Base-by-base conservation (phyloP, 176 grass and related monocot genomes). In the Triticum urartu region DNA sequence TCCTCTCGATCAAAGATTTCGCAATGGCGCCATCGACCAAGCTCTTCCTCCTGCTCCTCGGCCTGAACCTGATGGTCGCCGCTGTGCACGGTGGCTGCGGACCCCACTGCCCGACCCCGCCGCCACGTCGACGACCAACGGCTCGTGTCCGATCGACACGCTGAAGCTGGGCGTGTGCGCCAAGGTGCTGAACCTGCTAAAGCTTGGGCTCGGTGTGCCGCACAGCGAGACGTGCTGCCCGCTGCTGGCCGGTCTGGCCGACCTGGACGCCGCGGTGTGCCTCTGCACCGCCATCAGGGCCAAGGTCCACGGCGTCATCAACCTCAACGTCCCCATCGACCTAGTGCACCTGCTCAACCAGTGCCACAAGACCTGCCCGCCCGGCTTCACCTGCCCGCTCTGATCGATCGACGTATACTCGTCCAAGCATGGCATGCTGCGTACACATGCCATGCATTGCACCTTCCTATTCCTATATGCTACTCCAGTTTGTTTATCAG, bases 241-340 rank as follows among this genome's bases (percentile, higher is more conserved):
- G 40, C 39, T 90, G 78, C 63, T 90, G 63, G 1, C 25, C 0
- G 71, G 83, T 0, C 83, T 90, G 22, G 76, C 75, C 5, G 58
- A 88, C 64, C 82, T 88, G 3, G 90, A 91, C 54, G 90, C 82
- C 22, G 79, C 83, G 22, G 72, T 79, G 1, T 91, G 90, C 86
- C 86, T 91, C 71, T 91, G 90, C 86, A 88, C 86, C 22, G 86
- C 90, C 78, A 84, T 86, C 39, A 91, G 58, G 82, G 90, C 86
- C 64, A 88, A 91, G 40, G 13, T 91, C 50, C 76, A 93, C 4
- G 91, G 94, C 26, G 33, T 69, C 33, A 78, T 95, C 69, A 72
- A 76, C 14, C 73, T 76, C 54, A 62, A 79, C 6, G 32, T 79
- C 9, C 76, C 56, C 5, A 11, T 79, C 10, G 76, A 79, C 54